Percentiles rank a stretch among this genome's conserved stretches.
Conservation (phyloP, 2,329 filamentous ascomycete species). For the Sphaerulina populicola region DNA sequence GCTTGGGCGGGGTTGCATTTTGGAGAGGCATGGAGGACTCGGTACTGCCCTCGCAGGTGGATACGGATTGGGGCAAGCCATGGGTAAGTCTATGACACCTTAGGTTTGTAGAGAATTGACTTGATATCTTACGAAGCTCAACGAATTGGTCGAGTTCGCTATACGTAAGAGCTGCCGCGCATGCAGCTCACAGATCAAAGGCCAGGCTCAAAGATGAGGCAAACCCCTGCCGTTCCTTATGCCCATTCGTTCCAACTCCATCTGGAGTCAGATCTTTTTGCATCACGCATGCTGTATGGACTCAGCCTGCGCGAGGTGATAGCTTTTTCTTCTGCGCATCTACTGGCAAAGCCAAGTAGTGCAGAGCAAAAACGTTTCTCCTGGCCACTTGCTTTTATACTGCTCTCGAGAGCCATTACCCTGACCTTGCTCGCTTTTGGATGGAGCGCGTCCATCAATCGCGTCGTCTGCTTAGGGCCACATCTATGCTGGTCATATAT, state of each 20-base stretch:
- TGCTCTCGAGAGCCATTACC: background rate
- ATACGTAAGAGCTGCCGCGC: background rate
- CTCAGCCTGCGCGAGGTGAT: background rate
- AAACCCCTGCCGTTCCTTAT: background rate
- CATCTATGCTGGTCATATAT: background rate
- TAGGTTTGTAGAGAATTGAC: background rate
- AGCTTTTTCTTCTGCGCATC: background rate
- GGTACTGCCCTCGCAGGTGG: background rate
- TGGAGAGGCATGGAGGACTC: conserved; percentile 10
- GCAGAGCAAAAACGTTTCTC: background rate
- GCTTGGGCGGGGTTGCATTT: conserved; percentile 14
- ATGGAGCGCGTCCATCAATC: background rate
- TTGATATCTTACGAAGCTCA: background rate
- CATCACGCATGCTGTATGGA: background rate
- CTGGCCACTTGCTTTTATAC: background rate
- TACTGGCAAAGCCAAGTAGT: background rate
- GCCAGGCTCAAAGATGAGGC: background rate
- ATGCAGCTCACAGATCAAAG: conserved; percentile 8
- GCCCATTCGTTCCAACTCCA: background rate
- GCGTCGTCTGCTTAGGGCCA: background rate
- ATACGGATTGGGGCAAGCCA: background rate
- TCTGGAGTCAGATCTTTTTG: background rate
- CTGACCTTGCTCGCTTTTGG: background rate
- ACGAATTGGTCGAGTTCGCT: background rate
- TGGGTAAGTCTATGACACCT: background rate